phyloP scores from a whole-genome alignment of 768 basidiomycete species.

The Termitomyces bulborhizus region DNA sequence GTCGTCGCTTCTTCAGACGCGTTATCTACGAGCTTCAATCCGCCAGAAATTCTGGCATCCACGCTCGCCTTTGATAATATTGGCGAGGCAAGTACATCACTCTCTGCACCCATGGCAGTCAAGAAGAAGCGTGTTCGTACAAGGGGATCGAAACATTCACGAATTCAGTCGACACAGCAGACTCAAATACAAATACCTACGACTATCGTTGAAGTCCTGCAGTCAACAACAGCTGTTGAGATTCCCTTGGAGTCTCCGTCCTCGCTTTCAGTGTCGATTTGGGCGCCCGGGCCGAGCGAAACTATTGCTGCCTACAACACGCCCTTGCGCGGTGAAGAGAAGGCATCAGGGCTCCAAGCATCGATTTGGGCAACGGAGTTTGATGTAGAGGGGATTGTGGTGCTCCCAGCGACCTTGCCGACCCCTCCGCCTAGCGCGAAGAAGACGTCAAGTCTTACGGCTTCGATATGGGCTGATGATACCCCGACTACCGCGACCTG shows the following conservation, averaged over 20 bases:
- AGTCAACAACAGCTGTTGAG: not conserved
- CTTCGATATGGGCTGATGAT: constrained; percentile 1
- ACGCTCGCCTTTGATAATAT: not conserved
- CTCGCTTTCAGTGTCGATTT: not conserved
- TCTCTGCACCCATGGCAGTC: not conserved
- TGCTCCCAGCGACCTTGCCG: not conserved
- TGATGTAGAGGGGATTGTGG: not conserved
- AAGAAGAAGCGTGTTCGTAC: not conserved
- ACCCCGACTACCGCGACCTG: not conserved
- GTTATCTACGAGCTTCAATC: not conserved
- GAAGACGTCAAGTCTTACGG: not conserved
- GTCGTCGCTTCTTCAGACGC: not conserved
- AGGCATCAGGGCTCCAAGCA: not conserved
- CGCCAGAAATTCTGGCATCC: not conserved
- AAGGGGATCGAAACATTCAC: not conserved
- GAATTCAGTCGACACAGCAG: not conserved
- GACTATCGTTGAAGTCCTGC: not conserved
- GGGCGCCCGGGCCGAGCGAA: not conserved
- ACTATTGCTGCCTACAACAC: not conserved
- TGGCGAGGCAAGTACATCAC: not conserved
- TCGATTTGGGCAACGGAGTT: not conserved
- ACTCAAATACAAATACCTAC: not conserved
- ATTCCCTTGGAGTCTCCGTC: not conserved
- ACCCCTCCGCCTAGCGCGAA: constrained; percentile 3
- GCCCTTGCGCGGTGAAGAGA: not conserved